A percentile compares a stretch with the other conserved stretches of the same genome.
Evolutionary conservation across 441 rosid species (phyloP).

Genomic region (Viola pubescens): DNA sequence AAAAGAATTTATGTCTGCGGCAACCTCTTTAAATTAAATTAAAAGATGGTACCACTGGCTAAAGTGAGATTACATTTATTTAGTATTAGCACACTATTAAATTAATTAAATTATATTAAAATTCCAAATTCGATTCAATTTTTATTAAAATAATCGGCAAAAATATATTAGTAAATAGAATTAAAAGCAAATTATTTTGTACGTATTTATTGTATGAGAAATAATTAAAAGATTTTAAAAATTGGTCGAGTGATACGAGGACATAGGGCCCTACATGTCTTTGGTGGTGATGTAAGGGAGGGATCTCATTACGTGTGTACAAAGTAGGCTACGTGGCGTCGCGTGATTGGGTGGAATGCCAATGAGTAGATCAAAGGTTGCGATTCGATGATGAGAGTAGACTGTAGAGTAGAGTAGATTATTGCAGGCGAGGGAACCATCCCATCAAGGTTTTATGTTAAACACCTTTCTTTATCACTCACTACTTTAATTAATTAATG

Average conservation of each 20-base stretch:
- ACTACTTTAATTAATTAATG: too few relatives aligned
- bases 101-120: too few relatives aligned
- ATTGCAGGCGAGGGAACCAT: neutral
- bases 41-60: too few relatives aligned
- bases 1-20: too few relatives aligned
- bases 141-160: too few relatives aligned
- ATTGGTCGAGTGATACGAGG: constrained; percentile 16
- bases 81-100: too few relatives aligned
- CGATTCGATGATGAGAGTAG: constrained; percentile 12
- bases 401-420: neutral
- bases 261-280: constrained; percentile 42
- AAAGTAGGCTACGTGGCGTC: constrained; percentile 26
- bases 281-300: constrained; percentile 19
- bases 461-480: too few relatives aligned
- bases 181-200: neutral
- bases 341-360: constrained; percentile 4
- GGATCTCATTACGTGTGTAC: constrained; percentile 39
- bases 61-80: too few relatives aligned
- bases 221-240: constrained; percentile 11
- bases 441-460: constrained; percentile 5
- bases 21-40: too few relatives aligned
- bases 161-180: too few relatives aligned
- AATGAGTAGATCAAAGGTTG: constrained; percentile 7
- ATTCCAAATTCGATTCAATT: too few relatives aligned
- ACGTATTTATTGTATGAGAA: neutral